Evolutionary conservation across 331 rosid species (phyloP).

Genomic region (Quercus lobata): DNA sequence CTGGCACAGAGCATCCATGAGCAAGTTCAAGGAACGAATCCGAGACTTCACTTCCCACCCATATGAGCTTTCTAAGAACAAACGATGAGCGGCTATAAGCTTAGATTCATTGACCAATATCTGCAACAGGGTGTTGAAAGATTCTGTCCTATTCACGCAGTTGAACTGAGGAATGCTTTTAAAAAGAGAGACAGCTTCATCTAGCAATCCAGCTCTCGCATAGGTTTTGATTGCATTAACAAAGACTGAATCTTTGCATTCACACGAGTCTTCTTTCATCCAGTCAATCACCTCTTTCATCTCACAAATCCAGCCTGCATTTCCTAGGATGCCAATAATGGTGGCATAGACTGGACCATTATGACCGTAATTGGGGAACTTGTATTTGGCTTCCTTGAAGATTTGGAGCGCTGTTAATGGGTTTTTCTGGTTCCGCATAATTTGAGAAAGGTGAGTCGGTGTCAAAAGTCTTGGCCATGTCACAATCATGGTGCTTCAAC

Average conservation of each 20-base stretch:
- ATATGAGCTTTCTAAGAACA: slow-evolving; percentile 52
- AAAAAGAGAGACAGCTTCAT: slow-evolving; percentile 49
- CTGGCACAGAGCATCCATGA: slow-evolving; percentile 60
- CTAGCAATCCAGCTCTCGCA: slow-evolving; percentile 41
- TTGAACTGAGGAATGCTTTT: slow-evolving; percentile 54
- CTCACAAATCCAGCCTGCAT: slow-evolving; percentile 45
- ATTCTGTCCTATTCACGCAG: slow-evolving; percentile 68
- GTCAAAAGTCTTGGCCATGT: slow-evolving; percentile 80
- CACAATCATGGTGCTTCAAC: slow-evolving; percentile 43
- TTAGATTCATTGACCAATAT: slow-evolving; percentile 54
- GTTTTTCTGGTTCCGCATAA: slow-evolving; percentile 58
- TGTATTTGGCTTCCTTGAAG: slow-evolving; percentile 59
- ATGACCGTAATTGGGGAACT: slow-evolving; percentile 58
- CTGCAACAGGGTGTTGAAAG: slow-evolving; percentile 65
- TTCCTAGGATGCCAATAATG: slow-evolving; percentile 61
- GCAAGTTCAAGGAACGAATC: slow-evolving; percentile 51
- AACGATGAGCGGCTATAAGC: slow-evolving; percentile 50
- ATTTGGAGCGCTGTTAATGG: slow-evolving; percentile 38
- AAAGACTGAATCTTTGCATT: slow-evolving; percentile 68
- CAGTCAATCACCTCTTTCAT: slow-evolving; percentile 58
- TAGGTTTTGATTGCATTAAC: slow-evolving; percentile 58
- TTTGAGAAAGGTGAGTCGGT: slow-evolving; percentile 60
- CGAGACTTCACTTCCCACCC: slow-evolving; percentile 72
- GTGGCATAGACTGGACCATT: slow-evolving; percentile 74
- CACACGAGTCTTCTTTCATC: slow-evolving; percentile 70